Conservation (phyloP, 352 stramenopile genomes). For the Globisporangium viniferum region DNA sequence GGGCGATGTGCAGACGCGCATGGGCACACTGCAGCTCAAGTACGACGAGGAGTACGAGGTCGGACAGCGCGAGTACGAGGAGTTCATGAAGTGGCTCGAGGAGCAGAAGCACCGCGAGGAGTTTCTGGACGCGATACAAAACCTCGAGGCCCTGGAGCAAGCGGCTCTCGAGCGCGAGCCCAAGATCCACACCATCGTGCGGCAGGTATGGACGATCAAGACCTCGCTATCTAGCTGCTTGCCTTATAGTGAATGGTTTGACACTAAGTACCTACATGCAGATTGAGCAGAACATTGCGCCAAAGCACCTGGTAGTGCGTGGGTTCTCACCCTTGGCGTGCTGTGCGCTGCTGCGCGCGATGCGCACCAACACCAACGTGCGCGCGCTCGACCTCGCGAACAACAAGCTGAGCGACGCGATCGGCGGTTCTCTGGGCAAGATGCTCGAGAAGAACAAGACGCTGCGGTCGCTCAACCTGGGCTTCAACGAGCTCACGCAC, state of each 20-base stretch:
- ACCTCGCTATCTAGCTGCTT: not conserved
- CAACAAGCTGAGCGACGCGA: slow-evolving; percentile 45
- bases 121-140: slow-evolving; percentile 39
- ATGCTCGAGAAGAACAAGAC: slow-evolving; percentile 59
- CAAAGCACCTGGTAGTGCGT: slow-evolving; percentile 46
- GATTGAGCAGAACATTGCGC: slow-evolving; percentile 46
- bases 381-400: slow-evolving; percentile 55
- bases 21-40: slow-evolving; percentile 44
- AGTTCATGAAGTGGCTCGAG: slow-evolving; percentile 31
- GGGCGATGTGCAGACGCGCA: slow-evolving; percentile 38
- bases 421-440: slow-evolving; percentile 38
- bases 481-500: slow-evolving; percentile 52
- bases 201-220: slow-evolving; percentile 19
- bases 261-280: slow-evolving; percentile 9
- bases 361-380: slow-evolving; percentile 59
- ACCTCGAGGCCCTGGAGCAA: slow-evolving; percentile 34
- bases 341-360: slow-evolving; percentile 51
- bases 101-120: slow-evolving; percentile 46
- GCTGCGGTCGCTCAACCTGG: slow-evolving; percentile 49
- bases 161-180: slow-evolving; percentile 38
- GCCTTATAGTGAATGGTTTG: not conserved
- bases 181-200: slow-evolving; percentile 46
- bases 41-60: slow-evolving; percentile 67
- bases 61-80: slow-evolving; percentile 32
- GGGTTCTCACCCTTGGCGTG: slow-evolving; percentile 46